These are phyloP conservation scores for Parmelia sp. DNA, from an alignment of 495 filamentous ascomycete genomes.

Conservation along the genomic window DNA sequence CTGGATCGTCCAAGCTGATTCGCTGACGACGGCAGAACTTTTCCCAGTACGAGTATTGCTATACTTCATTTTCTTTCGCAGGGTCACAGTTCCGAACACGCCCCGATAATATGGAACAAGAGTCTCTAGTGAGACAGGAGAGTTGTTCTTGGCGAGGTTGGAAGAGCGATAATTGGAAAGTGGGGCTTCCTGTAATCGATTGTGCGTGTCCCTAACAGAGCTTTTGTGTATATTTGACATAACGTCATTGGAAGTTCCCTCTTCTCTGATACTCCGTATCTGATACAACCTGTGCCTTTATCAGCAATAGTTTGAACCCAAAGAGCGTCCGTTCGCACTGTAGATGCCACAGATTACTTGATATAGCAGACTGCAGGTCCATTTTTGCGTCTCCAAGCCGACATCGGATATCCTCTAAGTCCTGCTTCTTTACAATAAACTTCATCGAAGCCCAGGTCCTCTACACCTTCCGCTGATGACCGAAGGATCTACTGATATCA, in stretches of 20 bases:
- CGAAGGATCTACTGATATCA: too few relatives aligned
- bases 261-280: too few relatives aligned
- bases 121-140: too few relatives aligned
- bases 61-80: neutral
- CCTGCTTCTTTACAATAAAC: neutral
- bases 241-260: too few relatives aligned
- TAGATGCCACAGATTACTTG: neutral
- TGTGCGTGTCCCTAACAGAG: too few relatives aligned
- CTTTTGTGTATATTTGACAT: too few relatives aligned
- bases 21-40: neutral
- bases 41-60: neutral
- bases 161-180: too few relatives aligned
- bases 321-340: too few relatives aligned
- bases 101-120: too few relatives aligned
- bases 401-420: neutral
- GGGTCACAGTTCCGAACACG: neutral
- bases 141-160: too few relatives aligned
- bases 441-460: conserved; percentile 1
- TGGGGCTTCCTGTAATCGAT: too few relatives aligned
- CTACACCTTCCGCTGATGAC: neutral
- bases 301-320: neutral
- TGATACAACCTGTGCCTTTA: neutral
- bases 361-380: neutral
- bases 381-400: neutral
- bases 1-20: neutral